These are phyloP conservation scores for Blastocystis sp. DNA, from an alignment of 352 stramenopile species.

Conservation along the genomic window DNA sequence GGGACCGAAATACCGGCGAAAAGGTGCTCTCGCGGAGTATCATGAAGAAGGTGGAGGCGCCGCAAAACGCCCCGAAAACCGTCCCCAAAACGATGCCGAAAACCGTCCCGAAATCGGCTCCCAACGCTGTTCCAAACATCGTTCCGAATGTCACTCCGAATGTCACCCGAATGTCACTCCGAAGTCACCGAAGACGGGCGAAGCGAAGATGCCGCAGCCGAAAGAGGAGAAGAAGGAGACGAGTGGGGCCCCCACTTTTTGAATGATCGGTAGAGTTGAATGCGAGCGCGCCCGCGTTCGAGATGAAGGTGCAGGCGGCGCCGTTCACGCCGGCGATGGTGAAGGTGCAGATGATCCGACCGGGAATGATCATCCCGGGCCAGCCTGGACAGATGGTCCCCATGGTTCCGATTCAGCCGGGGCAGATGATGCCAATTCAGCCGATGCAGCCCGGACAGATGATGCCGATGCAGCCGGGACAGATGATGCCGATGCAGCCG, in stretches of 20 bases:
- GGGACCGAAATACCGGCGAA: neutral
- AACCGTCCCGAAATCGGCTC: neutral
- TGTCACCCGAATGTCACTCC: neutral
- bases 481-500: slow-evolving; percentile 11
- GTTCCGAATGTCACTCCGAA: neutral
- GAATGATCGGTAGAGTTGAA: slow-evolving; percentile 40
- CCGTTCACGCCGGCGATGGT: neutral
- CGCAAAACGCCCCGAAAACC: neutral
- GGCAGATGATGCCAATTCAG: neutral
- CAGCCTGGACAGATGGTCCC: neutral
- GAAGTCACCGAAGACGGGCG: neutral
- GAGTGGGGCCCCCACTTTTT: neutral
- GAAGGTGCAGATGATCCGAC: neutral
- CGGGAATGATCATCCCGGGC: neutral
- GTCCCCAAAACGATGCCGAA: neutral
- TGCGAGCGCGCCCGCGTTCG: slow-evolving; percentile 26
- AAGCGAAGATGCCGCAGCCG: neutral
- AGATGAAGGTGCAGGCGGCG: neutral
- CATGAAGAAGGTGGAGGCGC: slow-evolving; percentile 6
- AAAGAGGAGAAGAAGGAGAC: slow-evolving; percentile 46
- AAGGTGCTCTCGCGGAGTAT: slow-evolving; percentile 59
- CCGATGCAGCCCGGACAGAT: neutral
- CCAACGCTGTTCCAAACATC: neutral
- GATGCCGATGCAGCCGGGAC: neutral
- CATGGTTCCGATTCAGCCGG: neutral